Evolutionary conservation across 371 early-diverging fungal species (phyloP).

Genomic region (Rhizopus stolonifer): DNA sequence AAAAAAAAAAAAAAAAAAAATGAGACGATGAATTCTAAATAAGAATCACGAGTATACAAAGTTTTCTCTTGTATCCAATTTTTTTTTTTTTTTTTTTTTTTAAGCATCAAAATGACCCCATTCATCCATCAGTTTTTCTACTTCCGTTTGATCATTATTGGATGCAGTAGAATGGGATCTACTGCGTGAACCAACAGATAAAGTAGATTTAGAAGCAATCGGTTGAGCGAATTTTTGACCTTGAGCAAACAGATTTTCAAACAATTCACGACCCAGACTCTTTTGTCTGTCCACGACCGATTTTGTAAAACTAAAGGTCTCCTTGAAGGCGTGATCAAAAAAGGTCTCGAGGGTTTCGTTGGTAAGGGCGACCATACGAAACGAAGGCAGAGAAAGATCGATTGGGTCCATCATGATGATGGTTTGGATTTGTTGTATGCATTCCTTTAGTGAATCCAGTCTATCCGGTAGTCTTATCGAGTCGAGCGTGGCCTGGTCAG

Average conservation of each 20-base stretch:
- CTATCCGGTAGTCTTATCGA: too few relatives aligned
- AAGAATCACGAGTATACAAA: too few relatives aligned
- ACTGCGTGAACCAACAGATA: slow-evolving; percentile 1
- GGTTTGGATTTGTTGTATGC: slow-evolving; percentile 24
- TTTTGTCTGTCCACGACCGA: slow-evolving; percentile 52
- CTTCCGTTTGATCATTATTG: slow-evolving; percentile 26
- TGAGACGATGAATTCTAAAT: background rate
- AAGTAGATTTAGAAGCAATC: slow-evolving; percentile 2
- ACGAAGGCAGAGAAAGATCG: slow-evolving; percentile 28
- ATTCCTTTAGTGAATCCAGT: slow-evolving; percentile 13
- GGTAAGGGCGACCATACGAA: slow-evolving; percentile 62
- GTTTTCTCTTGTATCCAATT: too few relatives aligned
- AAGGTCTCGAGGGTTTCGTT: slow-evolving; percentile 67
- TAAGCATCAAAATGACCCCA: slow-evolving; percentile 41
- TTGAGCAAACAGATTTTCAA: slow-evolving; percentile 57
- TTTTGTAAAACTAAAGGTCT: slow-evolving; percentile 65
- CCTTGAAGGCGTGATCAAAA: slow-evolving; percentile 64
- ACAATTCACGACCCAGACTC: slow-evolving; percentile 56
- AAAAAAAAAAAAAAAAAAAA: background rate
- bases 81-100: too few relatives aligned
- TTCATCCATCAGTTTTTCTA: slow-evolving; percentile 37
- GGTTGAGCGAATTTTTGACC: slow-evolving; percentile 50
- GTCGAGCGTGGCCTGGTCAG: too few relatives aligned
- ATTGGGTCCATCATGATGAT: slow-evolving; percentile 16
- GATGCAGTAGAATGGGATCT: slow-evolving; percentile 13